Conservation (phyloP, 768 basidiomycete species). For the Termitomyces heimii region DNA sequence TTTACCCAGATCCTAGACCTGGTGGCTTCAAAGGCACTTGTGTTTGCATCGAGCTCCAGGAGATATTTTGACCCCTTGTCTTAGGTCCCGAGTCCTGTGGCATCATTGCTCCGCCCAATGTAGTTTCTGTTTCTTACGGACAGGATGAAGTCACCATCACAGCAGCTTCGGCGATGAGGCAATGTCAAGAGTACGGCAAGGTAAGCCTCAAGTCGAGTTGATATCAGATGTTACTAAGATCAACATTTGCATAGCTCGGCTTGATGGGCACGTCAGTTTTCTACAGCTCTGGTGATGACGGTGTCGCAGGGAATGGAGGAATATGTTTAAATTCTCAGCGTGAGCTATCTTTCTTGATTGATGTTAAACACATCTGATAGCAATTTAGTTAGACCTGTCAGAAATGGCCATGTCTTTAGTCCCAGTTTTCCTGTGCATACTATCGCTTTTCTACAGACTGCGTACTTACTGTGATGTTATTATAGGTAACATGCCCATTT, state of each 20-base stretch:
- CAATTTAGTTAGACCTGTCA: constrained; percentile 17
- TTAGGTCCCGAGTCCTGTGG: constrained; percentile 32
- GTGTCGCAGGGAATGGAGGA: constrained; percentile 15
- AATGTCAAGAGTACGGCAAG: constrained; percentile 43
- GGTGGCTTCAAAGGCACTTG: constrained; percentile 11
- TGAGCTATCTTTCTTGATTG: background rate
- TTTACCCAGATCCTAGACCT: constrained; percentile 9
- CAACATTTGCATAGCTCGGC: constrained; percentile 33
- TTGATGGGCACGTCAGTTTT: constrained; percentile 53
- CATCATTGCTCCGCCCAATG: constrained; percentile 33
- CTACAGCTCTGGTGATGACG: constrained; percentile 51
- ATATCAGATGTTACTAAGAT: background rate
- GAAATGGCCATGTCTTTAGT: constrained; percentile 19
- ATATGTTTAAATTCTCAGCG: constrained; percentile 40
- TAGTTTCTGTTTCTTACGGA: constrained; percentile 36
- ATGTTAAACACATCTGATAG: background rate
- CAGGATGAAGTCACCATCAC: constrained; percentile 37
- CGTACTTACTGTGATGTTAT: background rate
- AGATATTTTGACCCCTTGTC: background rate
- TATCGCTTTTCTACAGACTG: background rate
- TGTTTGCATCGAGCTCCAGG: background rate
- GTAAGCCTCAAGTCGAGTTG: constrained; percentile 6
- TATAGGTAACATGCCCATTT: constrained; percentile 38
- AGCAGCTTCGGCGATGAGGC: constrained; percentile 33
- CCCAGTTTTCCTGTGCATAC: constrained; percentile 18